Evolutionary conservation across 2,329 filamentous ascomycete species (phyloP).

Genomic region (Teratosphaeria gauchensis): DNA sequence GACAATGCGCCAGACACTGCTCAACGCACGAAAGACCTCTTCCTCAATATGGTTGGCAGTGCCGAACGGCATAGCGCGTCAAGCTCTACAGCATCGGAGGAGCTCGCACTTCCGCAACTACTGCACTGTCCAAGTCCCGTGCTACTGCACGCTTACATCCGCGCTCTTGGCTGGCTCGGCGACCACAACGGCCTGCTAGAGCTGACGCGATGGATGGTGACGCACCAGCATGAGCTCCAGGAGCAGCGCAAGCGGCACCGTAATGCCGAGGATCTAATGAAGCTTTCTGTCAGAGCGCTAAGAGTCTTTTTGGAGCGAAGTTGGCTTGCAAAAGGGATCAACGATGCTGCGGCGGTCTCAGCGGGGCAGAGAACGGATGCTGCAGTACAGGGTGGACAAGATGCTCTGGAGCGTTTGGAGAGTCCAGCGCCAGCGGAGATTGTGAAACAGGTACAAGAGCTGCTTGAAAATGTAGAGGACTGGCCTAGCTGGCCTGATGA

Average conservation of each 20-base stretch:
- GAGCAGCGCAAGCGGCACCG: conserved; percentile 17
- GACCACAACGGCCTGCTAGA: conserved; percentile 50
- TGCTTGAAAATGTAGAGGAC: conserved; percentile 26
- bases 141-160: conserved; percentile 51
- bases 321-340: conserved; percentile 10
- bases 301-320: conserved; percentile 33
- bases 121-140: conserved; percentile 38
- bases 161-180: conserved; percentile 51
- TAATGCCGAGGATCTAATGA: conserved; percentile 24
- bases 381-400: not conserved
- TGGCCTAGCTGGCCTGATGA: conserved; percentile 38
- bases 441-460: conserved; percentile 9
- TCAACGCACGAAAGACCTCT: not conserved
- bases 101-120: conserved; percentile 13
- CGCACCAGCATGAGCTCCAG: conserved; percentile 33
- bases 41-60: not conserved
- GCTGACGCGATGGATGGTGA: conserved; percentile 50
- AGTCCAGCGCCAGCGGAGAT: conserved; percentile 9
- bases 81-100: not conserved
- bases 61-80: not conserved
- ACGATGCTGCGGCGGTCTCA: not conserved
- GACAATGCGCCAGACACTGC: not conserved
- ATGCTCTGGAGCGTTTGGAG: conserved; percentile 7
- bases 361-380: not conserved
- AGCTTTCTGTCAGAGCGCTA: conserved; percentile 30